Base-by-base conservation (phyloP, 345 rosid genomes). In the Eutrema yunnanense region DNA sequence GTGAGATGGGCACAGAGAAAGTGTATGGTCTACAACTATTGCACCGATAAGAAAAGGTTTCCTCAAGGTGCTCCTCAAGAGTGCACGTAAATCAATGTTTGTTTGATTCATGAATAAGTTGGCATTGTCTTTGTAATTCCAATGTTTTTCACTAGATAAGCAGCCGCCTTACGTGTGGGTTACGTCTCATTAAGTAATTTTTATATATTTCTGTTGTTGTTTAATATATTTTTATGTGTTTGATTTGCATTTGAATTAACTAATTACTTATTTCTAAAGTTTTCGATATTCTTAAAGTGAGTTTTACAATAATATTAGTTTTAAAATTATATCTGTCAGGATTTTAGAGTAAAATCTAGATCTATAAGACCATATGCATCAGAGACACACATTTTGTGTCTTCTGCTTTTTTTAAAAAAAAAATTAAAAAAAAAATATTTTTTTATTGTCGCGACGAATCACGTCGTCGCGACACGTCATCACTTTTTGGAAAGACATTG, bases 21-120 rank as follows among this genome's bases (percentile, higher is more conserved):
- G 16, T 69, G 78, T 76, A 82, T 80, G 86, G 66, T 86, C 0
- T 85, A 83, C 43, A 74, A 85, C 72, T 83, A 69, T 62, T 78
- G 81, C 72, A 69, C 48, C 0, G 81, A 73, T 26, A 66, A 40
- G 12, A 63, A 63, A 34, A 69, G 81, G 30, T 79, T 69, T 57
- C 79, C 81, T 13, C 62, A 68, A 68, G 78, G 78, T 27, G 56
- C 42, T 40, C 78, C 81, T 34, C 26, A 10, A 8, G 75, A 55
- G 52, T 73, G 81, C 58, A 47, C 22, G 53, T 78, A 65, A 46
- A 54, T 10, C 6, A 52, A 3, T 38, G 42, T 6, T 62, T 61
- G 9, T 16, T 52, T 52, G 71, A 56, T 72, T 22, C 32, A 2
- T 47, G 34, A 52, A 72, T 53, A 42, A 51, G 34, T 62, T 19